A percentile compares a stretch with the other conserved stretches of the same genome.
phyloP scores from a whole-genome alignment of 345 rosid genomes.

The Melaleuca alternifolia region DNA sequence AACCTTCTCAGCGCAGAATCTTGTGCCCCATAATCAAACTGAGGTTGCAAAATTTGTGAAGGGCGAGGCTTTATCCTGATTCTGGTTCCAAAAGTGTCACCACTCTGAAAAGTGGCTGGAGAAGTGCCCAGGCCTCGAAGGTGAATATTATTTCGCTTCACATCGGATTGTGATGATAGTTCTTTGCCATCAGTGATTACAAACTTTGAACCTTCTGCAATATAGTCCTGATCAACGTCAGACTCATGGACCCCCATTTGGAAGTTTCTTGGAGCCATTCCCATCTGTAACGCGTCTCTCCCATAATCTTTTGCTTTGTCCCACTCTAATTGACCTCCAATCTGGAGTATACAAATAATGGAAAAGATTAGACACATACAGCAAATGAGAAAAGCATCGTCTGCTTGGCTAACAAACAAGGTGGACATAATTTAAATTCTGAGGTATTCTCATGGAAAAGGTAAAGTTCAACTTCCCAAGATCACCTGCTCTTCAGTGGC shows the following conservation, averaged over 20 bases:
- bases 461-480: background rate
- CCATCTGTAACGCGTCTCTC: background rate
- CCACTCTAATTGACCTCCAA: background rate
- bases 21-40: slow-evolving; percentile 5
- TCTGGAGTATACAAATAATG: background rate
- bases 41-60: slow-evolving; percentile 7
- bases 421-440: background rate
- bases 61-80: slow-evolving; percentile 36
- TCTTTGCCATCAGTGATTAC: background rate
- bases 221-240: background rate
- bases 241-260: background rate
- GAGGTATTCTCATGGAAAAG: background rate
- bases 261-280: background rate
- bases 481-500: background rate
- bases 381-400: background rate
- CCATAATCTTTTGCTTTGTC: background rate
- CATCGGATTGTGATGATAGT: background rate
- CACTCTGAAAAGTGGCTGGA: background rate
- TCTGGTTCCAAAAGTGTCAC: slow-evolving; percentile 16
- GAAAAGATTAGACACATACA: background rate
- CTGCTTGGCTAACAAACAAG: background rate
- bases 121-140: background rate
- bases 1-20: slow-evolving; percentile 53
- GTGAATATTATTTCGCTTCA: background rate
- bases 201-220: background rate